phyloP scores from a whole-genome alignment of 1,284 basidiomycete species.

The Pholiota adiposa region DNA sequence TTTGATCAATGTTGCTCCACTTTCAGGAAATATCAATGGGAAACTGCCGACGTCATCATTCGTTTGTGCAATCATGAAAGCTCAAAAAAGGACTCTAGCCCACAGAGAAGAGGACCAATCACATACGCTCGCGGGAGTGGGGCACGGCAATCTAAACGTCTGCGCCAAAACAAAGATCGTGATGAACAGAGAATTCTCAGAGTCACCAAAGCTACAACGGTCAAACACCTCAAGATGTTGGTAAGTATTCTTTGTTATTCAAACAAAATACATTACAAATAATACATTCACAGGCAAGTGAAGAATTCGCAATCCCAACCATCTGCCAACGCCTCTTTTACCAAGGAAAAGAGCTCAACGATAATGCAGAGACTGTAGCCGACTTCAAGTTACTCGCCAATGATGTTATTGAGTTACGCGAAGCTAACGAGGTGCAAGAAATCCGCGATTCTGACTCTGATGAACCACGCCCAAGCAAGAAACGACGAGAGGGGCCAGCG shows the following conservation, averaged over 20 bases:
- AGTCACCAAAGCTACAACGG: conserved; percentile 65
- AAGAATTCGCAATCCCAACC: conserved; percentile 65
- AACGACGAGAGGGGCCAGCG: conserved; percentile 63
- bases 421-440: conserved; percentile 62
- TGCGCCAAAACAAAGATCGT: conserved; percentile 57
- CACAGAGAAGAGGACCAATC: conserved; percentile 14
- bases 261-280: background rate
- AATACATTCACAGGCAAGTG: conserved; percentile 50
- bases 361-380: conserved; percentile 62
- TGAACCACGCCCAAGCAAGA: conserved; percentile 44
- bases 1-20: conserved; percentile 8
- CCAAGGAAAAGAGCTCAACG: conserved; percentile 62
- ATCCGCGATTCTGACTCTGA: conserved; percentile 52
- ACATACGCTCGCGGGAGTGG: conserved; percentile 33
- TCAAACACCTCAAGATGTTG: conserved; percentile 78
- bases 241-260: conserved; percentile 40
- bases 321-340: conserved; percentile 76
- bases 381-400: conserved; percentile 66
- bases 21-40: conserved; percentile 53
- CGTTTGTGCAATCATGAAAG: conserved; percentile 37
- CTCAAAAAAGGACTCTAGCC: conserved; percentile 7
- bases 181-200: conserved; percentile 54
- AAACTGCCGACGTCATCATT: conserved; percentile 53
- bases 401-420: conserved; percentile 68
- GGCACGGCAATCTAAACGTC: conserved; percentile 66